phyloP scores from a whole-genome alignment of 192 early-diverging fungal species.

The Coemansia sp. region DNA sequence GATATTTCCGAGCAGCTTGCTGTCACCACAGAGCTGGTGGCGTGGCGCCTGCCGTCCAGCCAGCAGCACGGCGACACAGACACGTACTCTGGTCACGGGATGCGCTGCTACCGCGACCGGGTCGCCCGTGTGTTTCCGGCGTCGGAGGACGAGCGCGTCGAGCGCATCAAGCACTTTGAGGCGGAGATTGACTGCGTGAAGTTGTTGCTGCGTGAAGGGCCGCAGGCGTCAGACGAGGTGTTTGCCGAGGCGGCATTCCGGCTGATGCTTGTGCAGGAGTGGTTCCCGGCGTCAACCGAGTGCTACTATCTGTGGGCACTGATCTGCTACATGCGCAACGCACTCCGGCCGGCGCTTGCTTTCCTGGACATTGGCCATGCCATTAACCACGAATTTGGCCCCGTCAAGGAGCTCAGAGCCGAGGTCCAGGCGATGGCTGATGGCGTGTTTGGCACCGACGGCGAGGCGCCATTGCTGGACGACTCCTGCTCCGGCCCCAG shows the following conservation, averaged over 20 bases:
- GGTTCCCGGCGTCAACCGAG: slow-evolving; percentile 44
- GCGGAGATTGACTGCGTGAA: slow-evolving; percentile 30
- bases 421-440: slow-evolving; percentile 28
- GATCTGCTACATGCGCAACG: slow-evolving; percentile 48
- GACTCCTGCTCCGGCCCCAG: slow-evolving; percentile 29
- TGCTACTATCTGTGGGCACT: slow-evolving; percentile 53
- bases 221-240: slow-evolving; percentile 18
- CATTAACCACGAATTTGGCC: slow-evolving; percentile 29
- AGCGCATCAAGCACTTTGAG: slow-evolving; percentile 22
- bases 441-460: slow-evolving; percentile 23
- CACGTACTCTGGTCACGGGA: neutral
- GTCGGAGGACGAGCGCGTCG: slow-evolving; percentile 18
- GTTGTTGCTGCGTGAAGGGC: slow-evolving; percentile 42
- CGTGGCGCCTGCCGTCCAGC: slow-evolving; percentile 20
- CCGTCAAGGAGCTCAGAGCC: slow-evolving; percentile 33
- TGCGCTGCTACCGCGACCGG: slow-evolving; percentile 45
- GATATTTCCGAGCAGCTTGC: slow-evolving; percentile 35
- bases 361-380: slow-evolving; percentile 34
- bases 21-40: slow-evolving; percentile 19
- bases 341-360: slow-evolving; percentile 30
- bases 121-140: slow-evolving; percentile 28
- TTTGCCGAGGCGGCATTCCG: slow-evolving; percentile 39
- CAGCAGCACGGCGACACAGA: neutral
- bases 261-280: slow-evolving; percentile 43
- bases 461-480: slow-evolving; percentile 40